Evolutionary conservation across 345 rosid species (phyloP).

Genomic region (Salix dunnii): DNA sequence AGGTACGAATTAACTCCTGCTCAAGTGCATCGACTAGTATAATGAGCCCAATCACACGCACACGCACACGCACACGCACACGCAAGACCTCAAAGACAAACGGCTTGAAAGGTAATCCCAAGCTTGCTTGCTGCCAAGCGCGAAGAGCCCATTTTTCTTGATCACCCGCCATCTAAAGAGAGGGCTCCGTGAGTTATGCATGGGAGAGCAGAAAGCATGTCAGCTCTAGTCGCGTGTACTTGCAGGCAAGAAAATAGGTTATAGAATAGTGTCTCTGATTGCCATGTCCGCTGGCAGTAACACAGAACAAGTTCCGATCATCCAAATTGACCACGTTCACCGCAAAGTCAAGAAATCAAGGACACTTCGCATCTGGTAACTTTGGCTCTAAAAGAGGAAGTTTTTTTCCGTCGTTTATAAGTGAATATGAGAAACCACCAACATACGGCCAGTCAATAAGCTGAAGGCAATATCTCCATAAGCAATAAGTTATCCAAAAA

Average conservation of each 20-base stretch:
- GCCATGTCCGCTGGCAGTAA: slow-evolving; percentile 15
- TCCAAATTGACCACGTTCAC: slow-evolving; percentile 19
- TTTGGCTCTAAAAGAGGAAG: slow-evolving; percentile 12
- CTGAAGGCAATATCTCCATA: neutral
- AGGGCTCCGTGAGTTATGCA: slow-evolving; percentile 21
- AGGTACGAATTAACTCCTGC: neutral
- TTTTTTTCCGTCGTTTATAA: slow-evolving; percentile 13
- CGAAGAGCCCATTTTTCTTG: slow-evolving; percentile 1
- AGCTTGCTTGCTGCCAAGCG: slow-evolving; percentile 7
- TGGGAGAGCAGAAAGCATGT: slow-evolving; percentile 19
- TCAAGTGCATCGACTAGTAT: neutral
- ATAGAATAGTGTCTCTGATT: slow-evolving; percentile 26
- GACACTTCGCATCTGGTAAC: slow-evolving; percentile 13
- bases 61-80: too few relatives aligned
- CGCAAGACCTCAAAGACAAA: neutral
- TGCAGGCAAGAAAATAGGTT: slow-evolving; percentile 19
- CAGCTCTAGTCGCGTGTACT: slow-evolving; percentile 7
- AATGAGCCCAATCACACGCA: neutral
- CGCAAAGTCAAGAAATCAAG: slow-evolving; percentile 15
- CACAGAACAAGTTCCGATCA: neutral
- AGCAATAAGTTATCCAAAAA: too few relatives aligned
- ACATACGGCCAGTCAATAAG: slow-evolving; percentile 9
- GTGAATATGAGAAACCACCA: slow-evolving; percentile 6
- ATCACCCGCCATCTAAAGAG: slow-evolving; percentile 27
- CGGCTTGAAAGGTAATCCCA: neutral